Base-by-base conservation (phyloP, 768 basidiomycete species). In the Serendipita indica region DNA sequence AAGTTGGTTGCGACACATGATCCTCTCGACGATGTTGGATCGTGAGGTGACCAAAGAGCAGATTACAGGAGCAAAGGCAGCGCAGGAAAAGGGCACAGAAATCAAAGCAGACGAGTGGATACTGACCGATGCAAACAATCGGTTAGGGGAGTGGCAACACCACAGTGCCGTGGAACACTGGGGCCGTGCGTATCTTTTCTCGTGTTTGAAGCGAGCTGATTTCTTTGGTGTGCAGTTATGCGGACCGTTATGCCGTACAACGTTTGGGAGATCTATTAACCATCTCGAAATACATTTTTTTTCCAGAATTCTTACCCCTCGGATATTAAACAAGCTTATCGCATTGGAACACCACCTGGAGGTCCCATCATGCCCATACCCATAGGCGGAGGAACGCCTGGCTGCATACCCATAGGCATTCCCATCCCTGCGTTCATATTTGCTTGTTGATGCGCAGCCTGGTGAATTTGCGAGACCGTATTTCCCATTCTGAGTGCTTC, bases 211-310 rank as follows among this genome's bases (percentile, higher is more conserved):
- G 52, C 34, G 25, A 54, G 12, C 39, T 25, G 13, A 12, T 37
- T 59, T 30, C 22, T 39, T 52, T 35, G 49, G 14, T 34, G 41
- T 12, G 18, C 60, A 85, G 84, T 89, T 33, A 92, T 93, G 88
- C 78, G 86, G 59, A 70, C 81, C 32, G 77, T 87, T n/a, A 65
- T 91, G 62, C 79, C 83, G 0, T 78, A 84, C 60, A 63, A 77
- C 12, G 73, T 84, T 62, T 90, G 88, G 88, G 84, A 87, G 70
- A 84, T 82, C 3, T 89, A 82, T 68, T 90, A 71, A 74, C 18
- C 12, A 39, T 72, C 37, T 70, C 73, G n/a, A 34, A 70, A 74
- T 41, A 62, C 70, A 52, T 73, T 73, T 41, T 72, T 61, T 43
- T 18, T 43, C 18, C 27, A n/a, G 6, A 25, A 43, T 18, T 43